A percentile compares a stretch with the other conserved stretches of the same genome.
phyloP scores from a whole-genome alignment of 257 asterid species.

The Ballota nigra region DNA sequence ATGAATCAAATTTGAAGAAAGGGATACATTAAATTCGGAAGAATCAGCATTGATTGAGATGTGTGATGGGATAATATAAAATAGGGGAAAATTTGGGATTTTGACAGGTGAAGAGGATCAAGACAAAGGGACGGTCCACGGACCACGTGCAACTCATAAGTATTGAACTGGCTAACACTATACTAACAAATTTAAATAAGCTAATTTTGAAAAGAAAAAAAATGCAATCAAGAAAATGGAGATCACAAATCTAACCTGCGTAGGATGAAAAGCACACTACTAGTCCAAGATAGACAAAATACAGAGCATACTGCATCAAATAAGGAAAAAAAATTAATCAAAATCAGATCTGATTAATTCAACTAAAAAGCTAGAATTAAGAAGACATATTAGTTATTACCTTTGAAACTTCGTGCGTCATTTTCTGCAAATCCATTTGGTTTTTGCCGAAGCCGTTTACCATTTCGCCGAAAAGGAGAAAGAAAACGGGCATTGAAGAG shows the following conservation, averaged over 20 bases:
- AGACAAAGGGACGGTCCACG: conserved; percentile 76
- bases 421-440: conserved; percentile 75
- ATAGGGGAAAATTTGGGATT: conserved; percentile 35
- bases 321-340: neutral
- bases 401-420: conserved; percentile 75
- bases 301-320: conserved; percentile 84
- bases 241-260: conserved; percentile 75
- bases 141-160: conserved; percentile 87
- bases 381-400: conserved; percentile 22
- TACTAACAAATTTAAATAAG: neutral
- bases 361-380: neutral
- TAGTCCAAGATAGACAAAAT: conserved; percentile 92
- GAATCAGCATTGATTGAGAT: conserved; percentile 57
- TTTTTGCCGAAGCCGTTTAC: conserved; percentile 95
- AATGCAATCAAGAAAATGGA: too few relatives aligned
- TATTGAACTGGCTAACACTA: conserved; percentile 40
- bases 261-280: conserved; percentile 90
- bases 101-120: conserved; percentile 66
- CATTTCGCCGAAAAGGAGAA: conserved; percentile 89
- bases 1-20: conserved; percentile 7
- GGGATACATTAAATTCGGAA: conserved; percentile 23
- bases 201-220: too few relatives aligned
- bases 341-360: conserved; percentile 55
- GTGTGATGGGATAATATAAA: conserved; percentile 46
- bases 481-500: conserved; percentile 97